Percentiles rank a stretch among this genome's conserved stretches.
These are phyloP conservation scores for Petunia secreta DNA, from an alignment of 257 asterid species.

Conservation along the genomic window DNA sequence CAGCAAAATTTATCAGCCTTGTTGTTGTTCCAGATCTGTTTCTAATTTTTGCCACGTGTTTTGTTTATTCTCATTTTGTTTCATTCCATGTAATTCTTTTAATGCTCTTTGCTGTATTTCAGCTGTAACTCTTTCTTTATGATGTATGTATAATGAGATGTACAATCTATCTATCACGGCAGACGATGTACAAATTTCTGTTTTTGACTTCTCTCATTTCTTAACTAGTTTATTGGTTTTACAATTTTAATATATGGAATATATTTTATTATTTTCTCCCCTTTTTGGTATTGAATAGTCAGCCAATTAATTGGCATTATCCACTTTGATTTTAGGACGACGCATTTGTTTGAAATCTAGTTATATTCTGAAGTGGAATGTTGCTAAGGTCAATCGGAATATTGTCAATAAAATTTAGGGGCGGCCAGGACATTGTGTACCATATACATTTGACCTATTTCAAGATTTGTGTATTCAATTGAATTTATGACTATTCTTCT, in stretches of 20 bases:
- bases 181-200: slow-evolving; percentile 33
- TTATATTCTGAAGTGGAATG: not conserved
- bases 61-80: slow-evolving; percentile 33
- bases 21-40: slow-evolving; percentile 32
- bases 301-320: not conserved
- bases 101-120: slow-evolving; percentile 21
- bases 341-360: not conserved
- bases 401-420: not conserved
- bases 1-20: slow-evolving; percentile 27
- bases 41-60: slow-evolving; percentile 38
- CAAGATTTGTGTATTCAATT: not conserved
- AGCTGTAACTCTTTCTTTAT: slow-evolving; percentile 32
- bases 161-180: slow-evolving; percentile 40
- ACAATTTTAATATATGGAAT: not conserved
- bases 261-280: not conserved
- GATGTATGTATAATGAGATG: slow-evolving; percentile 42
- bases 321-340: not conserved
- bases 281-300: not conserved
- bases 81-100: not conserved
- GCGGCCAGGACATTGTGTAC: too few relatives aligned
- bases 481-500: too few relatives aligned
- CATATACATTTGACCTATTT: too few relatives aligned
- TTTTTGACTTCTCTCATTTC: slow-evolving; percentile 31
- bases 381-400: not conserved
- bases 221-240: not conserved